Base-by-base conservation (phyloP, 2,329 filamentous ascomycete genomes). In the Colletotrichum liaoningense region DNA sequence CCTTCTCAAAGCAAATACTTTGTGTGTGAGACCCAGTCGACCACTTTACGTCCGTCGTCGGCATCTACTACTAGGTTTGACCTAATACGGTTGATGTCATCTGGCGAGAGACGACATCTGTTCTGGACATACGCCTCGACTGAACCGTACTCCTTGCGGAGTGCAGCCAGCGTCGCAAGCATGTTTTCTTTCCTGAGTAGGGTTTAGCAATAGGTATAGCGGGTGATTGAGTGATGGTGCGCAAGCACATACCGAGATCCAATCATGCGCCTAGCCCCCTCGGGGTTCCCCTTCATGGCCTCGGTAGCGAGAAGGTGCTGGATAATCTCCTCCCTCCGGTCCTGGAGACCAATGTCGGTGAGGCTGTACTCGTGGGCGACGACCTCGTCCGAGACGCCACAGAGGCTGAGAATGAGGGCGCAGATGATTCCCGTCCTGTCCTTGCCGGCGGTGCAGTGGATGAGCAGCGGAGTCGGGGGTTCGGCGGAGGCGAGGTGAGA, bases 371-470 rank as follows among this genome's bases (percentile, higher is more conserved):
- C 93, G 11, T 87, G 81, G 0, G 91, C 92, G n/a, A 94, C 87
- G 4, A 82, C 79, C 42, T 88, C 84, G 75, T 91, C 87, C 1
- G 86, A 81, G 0, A 94, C 90, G 4, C 91, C 91, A 9, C 90
- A 90, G 33, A 94, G 85, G 30, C 88, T 83, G 52, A 94, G 85
- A 9, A 95, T 79, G 54, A 95, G 77, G 3, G 92, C 93, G 62
- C 90, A 89, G 57, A 94, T 83, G 5, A 95, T 87, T 2, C 93
- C 93, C 0, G 93, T 95, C 56, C 93, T 87, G 80, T 95, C 93
- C 81, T 95, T 95, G 14, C 93, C 93, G 0, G 92, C 93, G 0
- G 93, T 93, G 81, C 93, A 95, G 79, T 95, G 93, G 8, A 95
- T 84, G 7, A 94, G 84, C 11, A 93, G 81, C 8, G 91, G 90